Percentiles rank a stretch among this genome's conserved stretches.
Evolutionary conservation across 352 stramenopile genomes (phyloP).

Genomic region (Globisporangium polare): DNA sequence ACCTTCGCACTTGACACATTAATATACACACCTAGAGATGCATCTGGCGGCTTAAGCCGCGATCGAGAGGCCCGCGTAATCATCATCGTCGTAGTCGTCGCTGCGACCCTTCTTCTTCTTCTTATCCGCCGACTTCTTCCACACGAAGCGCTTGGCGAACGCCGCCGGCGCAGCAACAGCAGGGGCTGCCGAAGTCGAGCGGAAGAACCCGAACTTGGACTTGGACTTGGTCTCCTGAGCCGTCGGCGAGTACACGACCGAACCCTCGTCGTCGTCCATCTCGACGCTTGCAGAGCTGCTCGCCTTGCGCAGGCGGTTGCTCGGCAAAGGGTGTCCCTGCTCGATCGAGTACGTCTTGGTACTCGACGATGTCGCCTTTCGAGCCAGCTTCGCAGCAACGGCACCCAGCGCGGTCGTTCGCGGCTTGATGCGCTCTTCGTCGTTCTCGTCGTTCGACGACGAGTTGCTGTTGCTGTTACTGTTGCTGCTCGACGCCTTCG

Average conservation of each 20-base stretch:
- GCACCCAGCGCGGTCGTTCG: conserved; percentile 8
- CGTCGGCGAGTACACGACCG: conserved; percentile 17
- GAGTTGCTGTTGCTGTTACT: conserved; percentile 12
- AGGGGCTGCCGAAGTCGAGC: neutral
- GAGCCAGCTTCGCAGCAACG: conserved; percentile 13
- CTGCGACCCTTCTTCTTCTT: conserved; percentile 8
- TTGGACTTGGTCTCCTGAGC: conserved; percentile 13
- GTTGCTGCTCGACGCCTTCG: conserved; percentile 8
- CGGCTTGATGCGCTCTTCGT: conserved; percentile 5
- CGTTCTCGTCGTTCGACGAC: conserved; percentile 14
- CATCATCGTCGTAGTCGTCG: conserved; percentile 6
- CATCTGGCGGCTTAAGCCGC: conserved; percentile 1
- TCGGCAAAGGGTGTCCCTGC: conserved; percentile 11
- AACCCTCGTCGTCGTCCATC: conserved; percentile 8
- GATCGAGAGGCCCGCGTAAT: conserved; percentile 4
- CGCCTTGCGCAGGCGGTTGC: conserved; percentile 17
- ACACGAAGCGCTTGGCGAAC: conserved; percentile 20
- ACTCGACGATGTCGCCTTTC: conserved; percentile 2
- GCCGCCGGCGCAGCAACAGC: conserved; percentile 1
- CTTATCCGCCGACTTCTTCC: conserved; percentile 20
- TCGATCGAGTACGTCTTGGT: conserved; percentile 11
- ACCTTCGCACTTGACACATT: conserved; percentile 8
- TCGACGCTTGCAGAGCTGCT: conserved; percentile 12
- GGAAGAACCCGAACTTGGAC: conserved; percentile 18
- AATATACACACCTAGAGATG: conserved; percentile 11